Conservation (phyloP, 257 asterid species). For the Sherardia arvensis region DNA sequence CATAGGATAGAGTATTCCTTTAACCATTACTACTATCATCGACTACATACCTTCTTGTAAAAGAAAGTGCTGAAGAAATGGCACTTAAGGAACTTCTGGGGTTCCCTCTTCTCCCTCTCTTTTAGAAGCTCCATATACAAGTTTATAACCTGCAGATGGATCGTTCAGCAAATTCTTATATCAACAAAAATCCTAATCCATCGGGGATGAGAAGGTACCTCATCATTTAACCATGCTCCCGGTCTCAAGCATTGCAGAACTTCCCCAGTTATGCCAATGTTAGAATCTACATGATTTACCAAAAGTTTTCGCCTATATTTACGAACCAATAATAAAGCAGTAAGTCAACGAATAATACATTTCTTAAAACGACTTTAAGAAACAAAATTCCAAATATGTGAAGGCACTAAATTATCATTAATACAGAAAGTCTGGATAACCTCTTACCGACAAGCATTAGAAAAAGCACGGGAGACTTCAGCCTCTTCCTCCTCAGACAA, state of each 20-base stretch:
- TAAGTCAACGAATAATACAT: not conserved
- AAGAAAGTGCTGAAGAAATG: slow-evolving; percentile 88
- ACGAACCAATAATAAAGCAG: slow-evolving; percentile 15
- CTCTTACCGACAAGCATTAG: slow-evolving; percentile 38
- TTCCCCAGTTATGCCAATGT: slow-evolving; percentile 74
- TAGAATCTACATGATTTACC: slow-evolving; percentile 55
- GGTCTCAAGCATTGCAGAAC: slow-evolving; percentile 64
- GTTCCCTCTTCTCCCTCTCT: slow-evolving; percentile 84
- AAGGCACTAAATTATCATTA: not conserved
- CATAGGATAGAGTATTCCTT: not conserved
- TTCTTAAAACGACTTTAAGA: too few species aligned
- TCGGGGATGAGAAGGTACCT: slow-evolving; percentile 35
- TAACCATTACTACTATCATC: not conserved
- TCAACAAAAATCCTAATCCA: not conserved
- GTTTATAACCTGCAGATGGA: slow-evolving; percentile 68
- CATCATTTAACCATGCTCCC: slow-evolving; percentile 85
- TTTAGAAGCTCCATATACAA: slow-evolving; percentile 75
- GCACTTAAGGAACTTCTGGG: slow-evolving; percentile 70
- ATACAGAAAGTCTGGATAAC: not conserved
- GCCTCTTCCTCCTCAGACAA: slow-evolving; percentile 52
- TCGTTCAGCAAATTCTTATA: slow-evolving; percentile 7
- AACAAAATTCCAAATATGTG: too few species aligned
- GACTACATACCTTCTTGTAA: slow-evolving; percentile 69
- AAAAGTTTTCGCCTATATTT: slow-evolving; percentile 43
- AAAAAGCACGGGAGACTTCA: slow-evolving; percentile 35